Percentiles rank a stretch among this genome's conserved stretches.
These are phyloP conservation scores for Malus hybrid DNA, from an alignment of 331 rosid species.

Conservation along the genomic window DNA sequence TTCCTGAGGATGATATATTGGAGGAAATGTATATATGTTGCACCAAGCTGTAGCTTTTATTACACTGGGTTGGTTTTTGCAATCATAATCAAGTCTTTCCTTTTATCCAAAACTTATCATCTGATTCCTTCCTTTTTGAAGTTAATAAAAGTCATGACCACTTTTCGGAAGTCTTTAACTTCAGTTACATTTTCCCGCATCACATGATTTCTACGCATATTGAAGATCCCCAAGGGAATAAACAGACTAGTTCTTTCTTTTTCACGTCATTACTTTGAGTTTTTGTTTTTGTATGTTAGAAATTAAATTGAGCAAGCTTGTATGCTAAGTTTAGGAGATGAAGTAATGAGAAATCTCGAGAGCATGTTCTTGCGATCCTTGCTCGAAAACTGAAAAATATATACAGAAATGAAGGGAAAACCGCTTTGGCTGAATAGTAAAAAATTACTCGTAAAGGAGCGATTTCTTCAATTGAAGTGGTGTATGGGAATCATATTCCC, in stretches of 20 bases:
- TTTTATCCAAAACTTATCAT: too few relatives aligned
- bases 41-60: too few relatives aligned
- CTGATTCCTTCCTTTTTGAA: too few relatives aligned
- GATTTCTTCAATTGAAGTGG: background rate
- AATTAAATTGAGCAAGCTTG: background rate
- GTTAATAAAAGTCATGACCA: background rate
- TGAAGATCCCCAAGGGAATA: too few relatives aligned
- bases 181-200: background rate
- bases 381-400: background rate
- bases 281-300: background rate
- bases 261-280: too few relatives aligned
- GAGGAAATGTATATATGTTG: too few relatives aligned
- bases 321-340: background rate
- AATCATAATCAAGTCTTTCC: too few relatives aligned
- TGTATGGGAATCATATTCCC: conserved; percentile 14
- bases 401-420: background rate
- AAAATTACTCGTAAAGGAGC: background rate
- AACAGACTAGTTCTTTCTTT: too few relatives aligned
- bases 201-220: background rate
- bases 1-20: too few relatives aligned
- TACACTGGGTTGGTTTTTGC: too few relatives aligned
- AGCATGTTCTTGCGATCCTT: background rate
- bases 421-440: background rate
- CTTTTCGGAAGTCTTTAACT: background rate
- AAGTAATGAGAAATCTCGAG: background rate